Base-by-base conservation (phyloP, 2,329 filamentous ascomycete species). In the Aphanocladium album region DNA sequence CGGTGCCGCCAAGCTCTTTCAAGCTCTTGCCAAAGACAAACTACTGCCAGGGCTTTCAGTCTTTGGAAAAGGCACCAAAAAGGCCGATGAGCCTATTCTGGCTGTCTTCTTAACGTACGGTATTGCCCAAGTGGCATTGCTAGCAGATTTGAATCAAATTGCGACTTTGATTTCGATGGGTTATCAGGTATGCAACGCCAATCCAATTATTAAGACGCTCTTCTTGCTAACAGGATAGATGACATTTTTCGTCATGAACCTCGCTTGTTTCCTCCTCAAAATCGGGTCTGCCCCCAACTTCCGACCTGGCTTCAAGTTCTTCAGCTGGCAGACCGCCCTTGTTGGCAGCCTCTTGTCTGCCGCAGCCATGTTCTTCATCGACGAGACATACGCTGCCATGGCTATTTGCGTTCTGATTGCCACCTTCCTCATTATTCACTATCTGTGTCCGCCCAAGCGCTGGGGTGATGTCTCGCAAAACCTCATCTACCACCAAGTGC, bases 391-490 rank as follows among this genome's bases (percentile, higher is more conserved):
- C 67, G 91, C 91, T 0, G 84, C 87, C 1, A 85, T 84, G 1
- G 92, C 90, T 54, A 87, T 95, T 19, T 86, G 83, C 14, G 77
- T 93, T 19, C 77, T 96, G 8, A 78, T 93, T 8, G 74, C 90
- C n/a, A 78, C 96, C 2, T 96, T 96, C 71, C 74, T 93, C 17
- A 75, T 96, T 37, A 95, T 96, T 30, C 91, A 96, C 69, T 96
- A 93, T 66, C 87, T 89, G 0, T 89, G 89, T 35, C 90, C 90
- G 1, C 91, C 91, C 0, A 96, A 96, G 70, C 85, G 89, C 39
- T 96, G 91, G 91, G 91, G 91, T 1, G 91, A 96, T 72, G 91
- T 96, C 19, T 93, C 89, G 9, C 91, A 96, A 68, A 93, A 90
- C 67, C 77, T 96, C 63, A 96, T 96, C 57, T 96, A 96, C 69